These are phyloP conservation scores for Coemansia umbellata DNA, from an alignment of 192 early-diverging fungal species.

Conservation along the genomic window DNA sequence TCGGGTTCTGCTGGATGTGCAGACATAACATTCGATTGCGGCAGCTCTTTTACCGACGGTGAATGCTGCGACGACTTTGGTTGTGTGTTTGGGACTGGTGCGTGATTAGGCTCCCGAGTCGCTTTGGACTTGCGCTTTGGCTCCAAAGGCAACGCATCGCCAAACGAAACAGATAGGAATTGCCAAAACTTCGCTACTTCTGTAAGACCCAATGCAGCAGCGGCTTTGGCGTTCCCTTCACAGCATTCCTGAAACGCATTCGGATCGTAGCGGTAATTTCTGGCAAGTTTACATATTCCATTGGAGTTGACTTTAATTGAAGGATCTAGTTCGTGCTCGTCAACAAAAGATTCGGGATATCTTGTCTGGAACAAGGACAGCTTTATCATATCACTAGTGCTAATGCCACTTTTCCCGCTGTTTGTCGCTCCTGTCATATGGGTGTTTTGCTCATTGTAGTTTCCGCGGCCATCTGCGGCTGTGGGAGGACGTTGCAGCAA, in stretches of 20 bases:
- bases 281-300: conserved; percentile 26
- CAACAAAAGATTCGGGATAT: conserved; percentile 35
- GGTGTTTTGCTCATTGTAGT: neutral
- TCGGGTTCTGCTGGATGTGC: neutral
- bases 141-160: conserved; percentile 31
- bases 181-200: conserved; percentile 44
- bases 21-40: too few species aligned
- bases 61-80: too few species aligned
- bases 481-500: neutral
- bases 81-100: too few species aligned
- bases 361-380: conserved; percentile 22
- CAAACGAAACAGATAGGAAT: conserved; percentile 33
- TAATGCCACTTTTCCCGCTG: neutral
- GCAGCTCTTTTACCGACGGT: too few species aligned
- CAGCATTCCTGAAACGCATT: conserved; percentile 30
- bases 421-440: neutral
- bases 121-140: conserved; percentile 5
- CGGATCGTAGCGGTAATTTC: conserved; percentile 44
- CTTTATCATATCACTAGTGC: neutral
- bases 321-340: conserved; percentile 32
- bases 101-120: neutral
- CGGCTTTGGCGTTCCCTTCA: conserved; percentile 17
- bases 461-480: neutral
- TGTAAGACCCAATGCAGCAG: conserved; percentile 2
- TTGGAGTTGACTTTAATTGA: conserved; percentile 9